Conservation (phyloP, 2,329 filamentous ascomycete genomes). For the Arthrobotrys entomopaga region DNA sequence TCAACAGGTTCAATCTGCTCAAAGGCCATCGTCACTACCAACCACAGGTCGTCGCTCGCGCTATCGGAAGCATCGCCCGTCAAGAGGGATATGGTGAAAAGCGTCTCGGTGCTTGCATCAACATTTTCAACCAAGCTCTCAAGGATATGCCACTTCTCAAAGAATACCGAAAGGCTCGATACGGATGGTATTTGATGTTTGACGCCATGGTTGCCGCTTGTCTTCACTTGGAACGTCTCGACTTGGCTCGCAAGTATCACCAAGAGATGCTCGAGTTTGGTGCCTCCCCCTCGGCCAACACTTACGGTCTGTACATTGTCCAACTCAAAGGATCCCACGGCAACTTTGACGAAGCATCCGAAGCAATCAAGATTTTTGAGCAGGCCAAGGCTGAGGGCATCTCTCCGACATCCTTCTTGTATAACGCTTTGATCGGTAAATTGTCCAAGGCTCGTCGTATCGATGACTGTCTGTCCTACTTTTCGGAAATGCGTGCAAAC, state of each 20-base stretch:
- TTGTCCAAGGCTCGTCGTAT: conserved; percentile 97
- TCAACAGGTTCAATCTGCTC: conserved; percentile 53
- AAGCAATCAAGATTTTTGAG: conserved; percentile 97
- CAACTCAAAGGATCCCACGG: conserved; percentile 96
- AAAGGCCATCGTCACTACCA: conserved; percentile 54
- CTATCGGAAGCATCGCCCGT: conserved; percentile 53
- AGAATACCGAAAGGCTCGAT: conserved; percentile 86
- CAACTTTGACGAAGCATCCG: conserved; percentile 96
- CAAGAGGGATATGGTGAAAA: conserved; percentile 54
- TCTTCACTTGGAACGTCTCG: conserved; percentile 81
- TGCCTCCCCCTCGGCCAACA: conserved; percentile 92
- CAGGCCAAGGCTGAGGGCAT: conserved; percentile 93
- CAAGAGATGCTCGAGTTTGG: conserved; percentile 92
- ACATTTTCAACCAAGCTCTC: conserved; percentile 84
- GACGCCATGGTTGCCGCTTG: conserved; percentile 97
- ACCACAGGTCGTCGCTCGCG: conserved; percentile 52
- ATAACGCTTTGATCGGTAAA: conserved; percentile 98
- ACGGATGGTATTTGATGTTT: conserved; percentile 91
- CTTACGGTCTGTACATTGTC: conserved; percentile 98
- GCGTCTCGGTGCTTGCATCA: conserved; percentile 49
- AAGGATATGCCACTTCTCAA: conserved; percentile 84
- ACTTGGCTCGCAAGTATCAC: conserved; percentile 84
- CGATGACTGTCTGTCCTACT: conserved; percentile 97
- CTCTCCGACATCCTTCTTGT: conserved; percentile 94
- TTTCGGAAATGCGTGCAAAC: conserved; percentile 93